Conservation (phyloP, 177 flowering plant species). For the Tripterygium wilfordii region DNA sequence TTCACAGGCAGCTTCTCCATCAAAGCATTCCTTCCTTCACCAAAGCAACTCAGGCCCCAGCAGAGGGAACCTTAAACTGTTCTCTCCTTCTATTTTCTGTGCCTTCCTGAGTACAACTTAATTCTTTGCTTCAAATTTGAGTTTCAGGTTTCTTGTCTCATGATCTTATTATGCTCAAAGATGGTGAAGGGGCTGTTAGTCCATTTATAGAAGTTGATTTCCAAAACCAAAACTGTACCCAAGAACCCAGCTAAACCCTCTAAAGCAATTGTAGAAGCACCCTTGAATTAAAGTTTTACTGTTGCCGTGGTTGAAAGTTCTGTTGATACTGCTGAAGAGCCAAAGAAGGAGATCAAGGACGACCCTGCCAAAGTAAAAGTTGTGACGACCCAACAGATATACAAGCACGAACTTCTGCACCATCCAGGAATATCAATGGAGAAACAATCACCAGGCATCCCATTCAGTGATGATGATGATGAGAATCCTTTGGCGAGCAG, state of each 20-base stretch:
- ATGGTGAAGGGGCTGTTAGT: slow-evolving; percentile 27
- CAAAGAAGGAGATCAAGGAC: slow-evolving; percentile 2
- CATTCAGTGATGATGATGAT: slow-evolving; percentile 21
- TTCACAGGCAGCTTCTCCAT: slow-evolving; percentile 20
- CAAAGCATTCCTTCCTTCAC: slow-evolving; percentile 24
- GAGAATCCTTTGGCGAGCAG: no score
- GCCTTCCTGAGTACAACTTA: slow-evolving; percentile 12
- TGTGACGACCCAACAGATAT: slow-evolving; percentile 7
- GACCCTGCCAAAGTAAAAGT: slow-evolving; percentile 10
- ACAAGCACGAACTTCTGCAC: slow-evolving; percentile 14
- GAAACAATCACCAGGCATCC: slow-evolving; percentile 2
- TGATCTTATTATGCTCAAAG: slow-evolving; percentile 27
- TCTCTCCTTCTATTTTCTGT: slow-evolving; percentile 4
- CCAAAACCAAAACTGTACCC: slow-evolving; percentile 19
- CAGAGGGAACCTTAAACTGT: not conserved
- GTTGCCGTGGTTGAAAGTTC: not conserved
- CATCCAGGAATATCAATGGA: slow-evolving; percentile 9
- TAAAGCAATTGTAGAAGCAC: slow-evolving; percentile 1
- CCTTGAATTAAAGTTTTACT: not conserved
- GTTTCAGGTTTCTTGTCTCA: slow-evolving; percentile 21
- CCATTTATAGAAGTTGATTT: slow-evolving; percentile 31
- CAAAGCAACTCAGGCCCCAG: not conserved
- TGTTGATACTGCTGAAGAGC: not conserved
- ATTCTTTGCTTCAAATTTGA: slow-evolving; percentile 29
- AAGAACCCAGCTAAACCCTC: slow-evolving; percentile 17